Evolutionary conservation across 2,329 filamentous ascomycete genomes (phyloP).

Genomic region (Cercospora zeae-maydis): DNA sequence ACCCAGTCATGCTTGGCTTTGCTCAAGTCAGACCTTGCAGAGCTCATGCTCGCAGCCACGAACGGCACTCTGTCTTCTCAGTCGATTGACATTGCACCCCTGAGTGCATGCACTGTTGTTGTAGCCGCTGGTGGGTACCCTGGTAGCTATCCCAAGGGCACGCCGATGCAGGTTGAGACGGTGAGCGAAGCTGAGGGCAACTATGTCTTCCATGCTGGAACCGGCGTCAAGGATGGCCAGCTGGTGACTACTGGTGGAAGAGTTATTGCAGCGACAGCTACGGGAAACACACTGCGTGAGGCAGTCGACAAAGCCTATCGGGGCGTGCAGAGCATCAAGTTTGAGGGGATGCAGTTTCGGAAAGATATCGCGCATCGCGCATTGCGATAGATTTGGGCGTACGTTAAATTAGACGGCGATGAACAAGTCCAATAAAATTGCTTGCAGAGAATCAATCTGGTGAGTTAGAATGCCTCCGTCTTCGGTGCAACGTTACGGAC

Average conservation of each 20-base stretch:
- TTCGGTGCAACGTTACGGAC: not conserved
- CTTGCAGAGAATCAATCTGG: too few species aligned
- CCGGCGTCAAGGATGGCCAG: conserved; percentile 58
- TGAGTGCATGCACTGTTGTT: conserved; percentile 87
- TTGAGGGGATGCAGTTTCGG: conserved; percentile 85
- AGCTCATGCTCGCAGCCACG: conserved; percentile 82
- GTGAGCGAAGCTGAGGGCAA: conserved; percentile 51
- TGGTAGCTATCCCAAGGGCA: conserved; percentile 77
- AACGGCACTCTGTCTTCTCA: conserved; percentile 64
- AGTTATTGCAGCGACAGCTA: conserved; percentile 89
- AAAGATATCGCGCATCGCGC: conserved; percentile 76
- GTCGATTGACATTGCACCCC: conserved; percentile 36
- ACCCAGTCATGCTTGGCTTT: conserved; percentile 82
- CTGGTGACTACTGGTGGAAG: conserved; percentile 80
- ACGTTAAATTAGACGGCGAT: not conserved
- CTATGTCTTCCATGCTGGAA: conserved; percentile 92
- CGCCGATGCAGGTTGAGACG: conserved; percentile 53
- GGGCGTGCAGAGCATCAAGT: conserved; percentile 74
- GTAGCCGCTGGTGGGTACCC: conserved; percentile 91
- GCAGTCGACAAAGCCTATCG: conserved; percentile 87
- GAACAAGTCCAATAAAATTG: not conserved
- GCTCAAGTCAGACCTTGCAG: conserved; percentile 79
- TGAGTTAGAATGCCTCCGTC: too few species aligned
- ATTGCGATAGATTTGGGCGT: conserved; percentile 30
- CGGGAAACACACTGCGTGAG: conserved; percentile 68